Base-by-base conservation (phyloP, 768 basidiomycete genomes). In the Leccinum incarnatum region DNA sequence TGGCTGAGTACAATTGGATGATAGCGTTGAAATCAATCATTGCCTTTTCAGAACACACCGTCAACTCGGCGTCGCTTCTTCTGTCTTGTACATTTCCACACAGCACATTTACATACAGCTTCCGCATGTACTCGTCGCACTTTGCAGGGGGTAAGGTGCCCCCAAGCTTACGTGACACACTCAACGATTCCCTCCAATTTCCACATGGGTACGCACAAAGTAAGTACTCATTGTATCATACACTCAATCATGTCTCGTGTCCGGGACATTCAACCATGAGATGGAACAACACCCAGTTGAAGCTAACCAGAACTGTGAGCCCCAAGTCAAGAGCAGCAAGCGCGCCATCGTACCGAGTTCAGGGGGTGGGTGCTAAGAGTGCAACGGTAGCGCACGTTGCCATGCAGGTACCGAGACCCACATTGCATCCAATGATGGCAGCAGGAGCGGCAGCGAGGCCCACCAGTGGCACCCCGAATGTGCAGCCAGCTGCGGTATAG, bases 71-170 rank as follows among this genome's bases (percentile, higher is more conserved):
- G 37, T 75, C 69, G 10, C 73, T 1, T 72, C 72, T 4, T 74
- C 75, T 19, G 61, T 53, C 5, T 78, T 73, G 69, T 89, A 84
- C 77, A 89, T 81, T 29, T 66, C 56, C 46, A 79, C 74, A 65
- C 89, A 91, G 61, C 89, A 90, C 57, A 65, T 56, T 65, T 90
- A 66, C 55, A 65, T 90, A 90, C 17, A 91, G 76, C 21, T 72
- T 75, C 53, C 80, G 74, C 21, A 89, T 64, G 8, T 78, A 68
- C 9, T 71, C 64, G 47, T 84, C 75, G 65, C 88, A 91, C 60
- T 79, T 83, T 19, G 87, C 86, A 0, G 85, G 88, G 65, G 27
- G 27, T 88, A 89, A 0, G 84, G 87, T 80, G 59, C 79, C 36
- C 36, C 15, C 3, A 37, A 37, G 15, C 15, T 37, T 37, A 37